These are phyloP conservation scores for Tilletia indica DNA, from an alignment of 1,284 basidiomycete genomes.

Conservation along the genomic window DNA sequence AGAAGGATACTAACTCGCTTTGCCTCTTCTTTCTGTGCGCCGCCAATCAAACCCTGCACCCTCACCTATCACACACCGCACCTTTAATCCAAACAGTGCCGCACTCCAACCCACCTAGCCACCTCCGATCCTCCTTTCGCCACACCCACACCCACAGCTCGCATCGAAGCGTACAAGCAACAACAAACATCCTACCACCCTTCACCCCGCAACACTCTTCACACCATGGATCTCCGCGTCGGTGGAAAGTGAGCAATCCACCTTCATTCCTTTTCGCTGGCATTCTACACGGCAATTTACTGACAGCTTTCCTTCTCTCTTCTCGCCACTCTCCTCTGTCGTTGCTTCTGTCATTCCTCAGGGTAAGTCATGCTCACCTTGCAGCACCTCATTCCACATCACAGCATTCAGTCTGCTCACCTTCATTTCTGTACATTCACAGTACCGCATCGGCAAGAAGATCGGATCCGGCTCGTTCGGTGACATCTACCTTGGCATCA, in stretches of 20 bases:
- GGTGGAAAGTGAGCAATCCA: conserved; percentile 77
- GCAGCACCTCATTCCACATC: background rate
- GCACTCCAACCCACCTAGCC: background rate
- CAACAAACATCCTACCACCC: background rate
- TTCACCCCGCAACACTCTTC: background rate
- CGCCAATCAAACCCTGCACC: too few relatives aligned
- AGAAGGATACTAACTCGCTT: too few relatives aligned
- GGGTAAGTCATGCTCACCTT: background rate
- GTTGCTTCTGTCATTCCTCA: background rate
- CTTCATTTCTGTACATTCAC: conserved; percentile 1
- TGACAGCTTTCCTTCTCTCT: background rate
- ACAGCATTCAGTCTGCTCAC: background rate
- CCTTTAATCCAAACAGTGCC: too few relatives aligned
- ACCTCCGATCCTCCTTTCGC: background rate
- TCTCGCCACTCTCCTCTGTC: background rate
- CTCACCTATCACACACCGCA: too few relatives aligned
- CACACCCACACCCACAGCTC: background rate
- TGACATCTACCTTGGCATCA: conserved; percentile 99
- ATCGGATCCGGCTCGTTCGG: conserved; percentile 98
- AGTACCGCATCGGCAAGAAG: conserved; percentile 91
- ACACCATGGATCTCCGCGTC: conserved; percentile 82
- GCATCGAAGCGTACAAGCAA: background rate
- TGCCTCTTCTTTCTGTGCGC: too few relatives aligned
- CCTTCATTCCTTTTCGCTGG: background rate
- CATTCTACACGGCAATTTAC: background rate